phyloP scores from a whole-genome alignment of 441 rosid genomes.

The Gossypium lobatum region DNA sequence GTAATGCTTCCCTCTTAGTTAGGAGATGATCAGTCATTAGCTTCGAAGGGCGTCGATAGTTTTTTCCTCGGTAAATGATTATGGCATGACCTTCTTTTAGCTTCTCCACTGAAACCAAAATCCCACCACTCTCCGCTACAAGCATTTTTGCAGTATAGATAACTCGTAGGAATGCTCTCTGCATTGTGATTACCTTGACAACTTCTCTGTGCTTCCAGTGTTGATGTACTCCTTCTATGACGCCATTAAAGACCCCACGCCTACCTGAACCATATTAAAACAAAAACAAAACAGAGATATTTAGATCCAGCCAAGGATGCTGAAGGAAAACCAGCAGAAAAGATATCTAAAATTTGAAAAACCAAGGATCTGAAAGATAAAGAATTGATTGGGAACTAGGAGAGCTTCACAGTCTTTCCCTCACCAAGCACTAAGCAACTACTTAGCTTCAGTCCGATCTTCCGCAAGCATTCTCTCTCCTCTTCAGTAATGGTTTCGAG shows the following conservation, averaged over 20 bases:
- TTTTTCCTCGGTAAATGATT: conserved; percentile 79
- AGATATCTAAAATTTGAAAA: not conserved
- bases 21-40: conserved; percentile 48
- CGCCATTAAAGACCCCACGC: conserved; percentile 79
- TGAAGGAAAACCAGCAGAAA: not conserved
- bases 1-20: conserved; percentile 65
- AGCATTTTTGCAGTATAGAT: conserved; percentile 57
- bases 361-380: not conserved
- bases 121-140: conserved; percentile 76
- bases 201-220: conserved; percentile 93
- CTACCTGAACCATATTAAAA: conserved; percentile 46
- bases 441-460: conserved; percentile 59
- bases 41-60: conserved; percentile 63
- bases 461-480: conserved; percentile 70
- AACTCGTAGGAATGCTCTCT: conserved; percentile 48
- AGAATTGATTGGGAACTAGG: not conserved
- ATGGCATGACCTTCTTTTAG: conserved; percentile 67
- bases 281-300: conserved; percentile 8
- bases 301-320: not conserved
- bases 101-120: conserved; percentile 65
- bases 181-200: conserved; percentile 72
- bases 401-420: conserved; percentile 4
- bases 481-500: conserved; percentile 61
- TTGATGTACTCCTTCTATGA: conserved; percentile 79
- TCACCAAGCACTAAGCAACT: conserved; percentile 66